Evolutionary conservation across 2,329 filamentous ascomycete genomes (phyloP), one percentile per base, ranked within the genome.

Genomic region (Aspergillus unguis): DNA sequence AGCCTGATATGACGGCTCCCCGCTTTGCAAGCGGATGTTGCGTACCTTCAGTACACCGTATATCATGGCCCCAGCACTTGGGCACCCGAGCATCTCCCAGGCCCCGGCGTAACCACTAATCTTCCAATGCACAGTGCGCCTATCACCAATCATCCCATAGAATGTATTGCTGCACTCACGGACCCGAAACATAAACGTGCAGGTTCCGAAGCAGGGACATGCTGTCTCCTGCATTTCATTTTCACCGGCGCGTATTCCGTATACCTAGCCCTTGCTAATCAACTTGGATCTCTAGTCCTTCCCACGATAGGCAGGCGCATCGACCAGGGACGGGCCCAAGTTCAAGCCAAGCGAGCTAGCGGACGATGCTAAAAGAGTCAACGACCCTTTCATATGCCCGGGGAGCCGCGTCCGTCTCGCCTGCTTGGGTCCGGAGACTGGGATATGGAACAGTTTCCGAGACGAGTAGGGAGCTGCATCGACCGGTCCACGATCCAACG

Each of bases 391-490:
- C 42, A 52, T 44, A 33, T 36, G 25, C 47, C 44, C 40, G 29
- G 29, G 37, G 38, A 52, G 27, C 17, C 17, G 17, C 1, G 17
- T 42, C 28, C 35, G 40, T 52, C 25, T 33, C 41, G 48, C 28
- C 40, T 38, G 43, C 32, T 40, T 44, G 43, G 36, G 38, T 48
- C 27, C n/a, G n/a, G 10, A 9, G 27, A 43, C 45, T 46, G 49
- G 49, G 31, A n/a, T 17, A 36, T 31, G 4, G 33, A 29, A 31
- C n/a, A 9, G 11, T 5, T 36, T 52, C 50, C 44, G 26, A 44
- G 50, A 49, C 26, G 11, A 44, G 52, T 46, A 52, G 45, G 50
- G 48, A 53, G 49, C 45, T 46, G 50, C 53, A 47, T 32, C 28
- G 41, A 25, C 25, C n/a, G 41, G 25, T 44, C 27, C 17, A 44